Evolutionary conservation across 2,329 filamentous ascomycete species (phyloP).

Genomic region (Diaporthe aspalathi): DNA sequence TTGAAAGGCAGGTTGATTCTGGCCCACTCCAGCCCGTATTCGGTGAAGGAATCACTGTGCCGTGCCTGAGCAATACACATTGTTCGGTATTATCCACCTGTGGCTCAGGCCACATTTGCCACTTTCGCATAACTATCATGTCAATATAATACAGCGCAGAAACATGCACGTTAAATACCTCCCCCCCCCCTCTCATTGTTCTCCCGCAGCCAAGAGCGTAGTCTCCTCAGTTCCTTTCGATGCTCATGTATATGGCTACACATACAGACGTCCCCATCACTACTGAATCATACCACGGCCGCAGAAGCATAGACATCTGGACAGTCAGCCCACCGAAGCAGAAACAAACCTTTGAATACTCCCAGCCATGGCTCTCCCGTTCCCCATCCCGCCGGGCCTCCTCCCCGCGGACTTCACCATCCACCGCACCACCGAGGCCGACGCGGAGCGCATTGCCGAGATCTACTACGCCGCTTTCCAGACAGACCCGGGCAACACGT

Average conservation of each 20-base stretch:
- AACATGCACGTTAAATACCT: background rate
- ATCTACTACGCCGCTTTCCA: constrained; percentile 20
- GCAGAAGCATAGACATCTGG: background rate
- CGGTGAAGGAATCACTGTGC: background rate
- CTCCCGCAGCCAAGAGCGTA: background rate
- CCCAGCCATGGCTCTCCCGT: constrained; percentile 1
- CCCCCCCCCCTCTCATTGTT: background rate
- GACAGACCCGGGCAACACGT: constrained; percentile 17
- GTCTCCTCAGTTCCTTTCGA: background rate
- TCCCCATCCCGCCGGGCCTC: background rate
- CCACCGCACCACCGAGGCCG: background rate
- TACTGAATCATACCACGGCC: background rate
- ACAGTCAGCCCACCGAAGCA: background rate
- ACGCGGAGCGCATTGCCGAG: constrained; percentile 5
- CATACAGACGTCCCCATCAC: background rate
- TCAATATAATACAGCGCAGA: background rate
- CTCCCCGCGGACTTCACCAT: constrained; percentile 12
- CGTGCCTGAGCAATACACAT: too few species aligned
- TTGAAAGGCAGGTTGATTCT: background rate
- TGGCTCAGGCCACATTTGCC: background rate
- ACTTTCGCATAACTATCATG: background rate
- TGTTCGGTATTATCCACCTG: too few species aligned
- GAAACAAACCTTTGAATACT: too few species aligned
- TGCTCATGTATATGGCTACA: too few species aligned
- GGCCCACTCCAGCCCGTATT: background rate